These are phyloP conservation scores for Phlebopus sp. DNA, from an alignment of 1,284 basidiomycete species.

Conservation along the genomic window DNA sequence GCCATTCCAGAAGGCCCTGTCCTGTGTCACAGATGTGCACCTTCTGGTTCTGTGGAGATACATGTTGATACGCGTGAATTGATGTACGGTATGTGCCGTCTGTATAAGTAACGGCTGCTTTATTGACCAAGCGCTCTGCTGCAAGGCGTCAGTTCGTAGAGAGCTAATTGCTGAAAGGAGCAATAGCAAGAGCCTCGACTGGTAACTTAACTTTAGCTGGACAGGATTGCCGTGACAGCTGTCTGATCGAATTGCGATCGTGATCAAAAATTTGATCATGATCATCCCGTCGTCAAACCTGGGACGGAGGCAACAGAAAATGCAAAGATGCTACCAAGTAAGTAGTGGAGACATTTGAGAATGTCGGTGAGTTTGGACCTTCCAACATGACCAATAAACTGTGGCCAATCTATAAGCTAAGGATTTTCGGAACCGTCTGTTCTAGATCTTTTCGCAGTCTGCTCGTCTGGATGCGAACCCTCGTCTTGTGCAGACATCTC, in stretches of 20 bases:
- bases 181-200: background rate
- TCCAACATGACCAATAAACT: background rate
- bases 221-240: slow-evolving; percentile 16
- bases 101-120: slow-evolving; percentile 2
- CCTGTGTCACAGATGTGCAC: background rate
- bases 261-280: slow-evolving; percentile 31
- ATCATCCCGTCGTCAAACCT: slow-evolving; percentile 23
- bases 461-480: slow-evolving; percentile 15
- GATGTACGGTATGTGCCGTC: slow-evolving; percentile 24
- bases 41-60: background rate
- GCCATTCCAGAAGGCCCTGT: background rate
- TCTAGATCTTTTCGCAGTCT: slow-evolving; percentile 25
- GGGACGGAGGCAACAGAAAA: slow-evolving; percentile 3
- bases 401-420: slow-evolving; percentile 1
- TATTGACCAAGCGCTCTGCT: slow-evolving; percentile 6
- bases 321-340: too few relatives aligned
- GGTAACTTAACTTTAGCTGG: slow-evolving; percentile 15
- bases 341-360: too few relatives aligned
- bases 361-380: too few relatives aligned
- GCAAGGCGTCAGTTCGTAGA: slow-evolving; percentile 9
- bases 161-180: slow-evolving; percentile 1
- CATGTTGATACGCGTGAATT: background rate
- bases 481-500: slow-evolving; percentile 39
- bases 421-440: slow-evolving; percentile 21
- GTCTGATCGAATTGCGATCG: slow-evolving; percentile 31